phyloP scores from a whole-genome alignment of 257 asterid genomes.

The Solanum arcanum region DNA sequence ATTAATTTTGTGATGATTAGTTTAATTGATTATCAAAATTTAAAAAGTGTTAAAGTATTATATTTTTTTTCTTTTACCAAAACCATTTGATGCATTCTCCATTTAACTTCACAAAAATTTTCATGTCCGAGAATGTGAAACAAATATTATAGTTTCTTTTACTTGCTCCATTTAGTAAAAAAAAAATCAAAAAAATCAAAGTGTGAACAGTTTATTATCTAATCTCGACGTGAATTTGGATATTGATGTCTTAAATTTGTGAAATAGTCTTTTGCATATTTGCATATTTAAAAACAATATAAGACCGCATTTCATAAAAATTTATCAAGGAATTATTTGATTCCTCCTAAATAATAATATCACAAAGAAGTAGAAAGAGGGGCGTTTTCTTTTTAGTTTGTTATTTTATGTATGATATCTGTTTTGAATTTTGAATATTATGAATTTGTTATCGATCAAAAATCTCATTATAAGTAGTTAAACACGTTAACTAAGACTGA shows the following conservation, averaged over 20 bases:
- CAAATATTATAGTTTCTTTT: background rate
- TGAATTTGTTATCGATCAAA: background rate
- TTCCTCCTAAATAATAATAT: background rate
- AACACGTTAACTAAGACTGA: background rate
- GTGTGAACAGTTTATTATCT: background rate
- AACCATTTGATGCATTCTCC: background rate
- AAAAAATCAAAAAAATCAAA: background rate
- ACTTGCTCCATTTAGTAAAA: background rate
- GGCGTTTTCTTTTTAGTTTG: background rate
- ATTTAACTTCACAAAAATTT: background rate
- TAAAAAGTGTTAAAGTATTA: background rate
- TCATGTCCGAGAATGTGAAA: background rate
- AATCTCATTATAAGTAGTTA: background rate
- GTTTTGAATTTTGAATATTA: background rate
- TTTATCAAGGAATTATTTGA: background rate
- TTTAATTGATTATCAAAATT: no score
- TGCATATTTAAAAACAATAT: background rate
- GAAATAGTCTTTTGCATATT: background rate
- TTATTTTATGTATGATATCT: no score
- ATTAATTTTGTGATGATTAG: no score
- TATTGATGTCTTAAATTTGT: background rate
- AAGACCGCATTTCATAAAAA: background rate
- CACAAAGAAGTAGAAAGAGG: background rate
- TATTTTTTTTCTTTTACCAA: background rate
- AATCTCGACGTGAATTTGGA: background rate